Evolutionary conservation across 768 basidiomycete species (phyloP).

Genomic region (Suillus brevipes): DNA sequence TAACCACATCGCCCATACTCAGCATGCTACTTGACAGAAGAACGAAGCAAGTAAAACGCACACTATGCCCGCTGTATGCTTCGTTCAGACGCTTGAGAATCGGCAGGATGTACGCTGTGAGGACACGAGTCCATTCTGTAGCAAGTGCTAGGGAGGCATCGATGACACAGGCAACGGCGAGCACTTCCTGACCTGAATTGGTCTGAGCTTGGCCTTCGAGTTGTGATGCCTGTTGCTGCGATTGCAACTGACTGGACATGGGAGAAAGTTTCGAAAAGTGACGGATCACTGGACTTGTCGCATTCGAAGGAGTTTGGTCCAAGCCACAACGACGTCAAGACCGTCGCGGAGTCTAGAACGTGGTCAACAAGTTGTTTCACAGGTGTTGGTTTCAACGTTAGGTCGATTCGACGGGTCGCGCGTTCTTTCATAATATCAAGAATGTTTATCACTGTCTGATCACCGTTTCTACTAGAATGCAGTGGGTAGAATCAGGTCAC

Average conservation of each 20-base stretch:
- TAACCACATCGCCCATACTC: constrained; percentile 13
- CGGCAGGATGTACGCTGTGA: constrained; percentile 48
- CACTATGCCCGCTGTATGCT: constrained; percentile 38
- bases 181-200: constrained; percentile 28
- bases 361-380: neutral
- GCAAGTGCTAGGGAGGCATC: constrained; percentile 60
- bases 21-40: constrained; percentile 3
- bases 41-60: constrained; percentile 20
- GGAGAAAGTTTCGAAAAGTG: neutral
- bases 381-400: neutral
- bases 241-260: constrained; percentile 2
- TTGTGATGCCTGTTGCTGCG: neutral
- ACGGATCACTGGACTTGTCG: neutral
- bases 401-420: neutral
- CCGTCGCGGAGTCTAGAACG: constrained; percentile 5
- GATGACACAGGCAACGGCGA: constrained; percentile 58
- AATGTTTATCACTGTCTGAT: neutral
- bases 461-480: neutral
- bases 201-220: constrained; percentile 2
- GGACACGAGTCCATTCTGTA: constrained; percentile 49
- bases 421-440: neutral
- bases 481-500: neutral
- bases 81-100: constrained; percentile 56
- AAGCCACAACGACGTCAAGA: constrained; percentile 1
- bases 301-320: neutral